Base-by-base conservation (phyloP, 331 rosid species). In the Quercus lobata region DNA sequence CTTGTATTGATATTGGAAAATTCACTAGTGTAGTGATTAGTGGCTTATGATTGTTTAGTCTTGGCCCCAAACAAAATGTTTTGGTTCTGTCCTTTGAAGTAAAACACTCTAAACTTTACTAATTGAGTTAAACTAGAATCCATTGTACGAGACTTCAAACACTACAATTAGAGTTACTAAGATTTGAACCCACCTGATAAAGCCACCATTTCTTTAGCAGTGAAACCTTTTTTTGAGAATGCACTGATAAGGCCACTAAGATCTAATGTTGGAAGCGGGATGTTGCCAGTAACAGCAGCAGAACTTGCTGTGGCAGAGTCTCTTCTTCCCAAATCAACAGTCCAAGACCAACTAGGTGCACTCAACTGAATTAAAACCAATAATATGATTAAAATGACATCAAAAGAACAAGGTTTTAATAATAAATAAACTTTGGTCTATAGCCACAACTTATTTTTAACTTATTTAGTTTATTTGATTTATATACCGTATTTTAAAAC, bases 241-340 rank as follows among this genome's bases (percentile, higher is more conserved):
- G 92, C 22, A 24, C 80, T 6, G 55, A 80, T 76, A 30, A 93
- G 92, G 30, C 4, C 84, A 69, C 79, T 70, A 2, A 91, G 88
- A 69, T 83, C 73, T 41, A 58, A 76, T 2, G 27, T 2, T 1
- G 97, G 97, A 34, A 71, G 80, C 1, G 98, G 98, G 37, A 93
- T 24, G 73, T 91, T 84, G 27, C 88, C 53, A 78, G 83, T 89
- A 5, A 95, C 93, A 14, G 52, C 54, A 57, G 83, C 83, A 16
- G 79, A 74, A 86, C 92, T 93, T 58, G 98, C 83, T 0, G 89
- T 88, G 55, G 86, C 86, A 17, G 97, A 83, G 76, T 92, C 98
- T 76, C 96, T 87, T 90, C 97, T 87, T 0, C 97, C 98, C 73
- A 94, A 72, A 46, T 3, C 82, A 32, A 88, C 97, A 0, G 81